A percentile compares a stretch with the other conserved stretches of the same genome.
phyloP scores from a whole-genome alignment of 2,329 filamentous ascomycete genomes.

The Peltaster fructicola region DNA sequence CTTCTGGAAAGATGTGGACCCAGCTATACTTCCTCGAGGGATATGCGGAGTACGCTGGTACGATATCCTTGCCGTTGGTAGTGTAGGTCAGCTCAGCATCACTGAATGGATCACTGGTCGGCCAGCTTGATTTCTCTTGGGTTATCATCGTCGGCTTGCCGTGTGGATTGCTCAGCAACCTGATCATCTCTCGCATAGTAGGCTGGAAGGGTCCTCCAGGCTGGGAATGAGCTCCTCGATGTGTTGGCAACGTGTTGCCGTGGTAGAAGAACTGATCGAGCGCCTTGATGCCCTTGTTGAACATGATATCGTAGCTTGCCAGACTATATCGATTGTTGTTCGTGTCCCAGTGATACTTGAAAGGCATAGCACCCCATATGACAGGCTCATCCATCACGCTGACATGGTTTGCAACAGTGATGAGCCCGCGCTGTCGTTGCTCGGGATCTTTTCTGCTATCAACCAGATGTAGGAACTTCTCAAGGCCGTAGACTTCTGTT shows the following conservation, averaged over 20 bases:
- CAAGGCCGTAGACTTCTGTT: conserved; percentile 59
- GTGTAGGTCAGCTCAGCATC: conserved; percentile 39
- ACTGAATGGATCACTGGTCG: conserved; percentile 37
- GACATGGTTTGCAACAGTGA: conserved; percentile 82
- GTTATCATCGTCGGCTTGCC: conserved; percentile 1
- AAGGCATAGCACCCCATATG: conserved; percentile 77
- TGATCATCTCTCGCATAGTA: conserved; percentile 69
- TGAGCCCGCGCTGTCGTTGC: conserved; percentile 53
- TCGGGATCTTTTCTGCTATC: conserved; percentile 53
- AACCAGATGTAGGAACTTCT: conserved; percentile 55
- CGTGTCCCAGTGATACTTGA: conserved; percentile 52
- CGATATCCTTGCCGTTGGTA: conserved; percentile 48
- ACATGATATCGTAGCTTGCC: conserved; percentile 90
- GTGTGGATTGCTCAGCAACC: conserved; percentile 48
- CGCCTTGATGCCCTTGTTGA: conserved; percentile 55
- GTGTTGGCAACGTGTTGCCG: conserved; percentile 80
- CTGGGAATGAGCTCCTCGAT: conserved; percentile 60
- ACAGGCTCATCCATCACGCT: conserved; percentile 89
- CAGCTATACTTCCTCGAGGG: conserved; percentile 54
- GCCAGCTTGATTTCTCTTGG: conserved; percentile 4
- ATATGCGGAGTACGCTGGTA: conserved; percentile 56
- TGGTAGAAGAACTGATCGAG: conserved; percentile 53
- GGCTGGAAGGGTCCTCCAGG: conserved; percentile 80
- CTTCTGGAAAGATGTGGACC: conserved; percentile 94
- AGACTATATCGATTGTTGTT: conserved; percentile 73